Evolutionary conservation across 129 eudicot genomes (phyloP).

Genomic region (Pulicaria dysenterica): DNA sequence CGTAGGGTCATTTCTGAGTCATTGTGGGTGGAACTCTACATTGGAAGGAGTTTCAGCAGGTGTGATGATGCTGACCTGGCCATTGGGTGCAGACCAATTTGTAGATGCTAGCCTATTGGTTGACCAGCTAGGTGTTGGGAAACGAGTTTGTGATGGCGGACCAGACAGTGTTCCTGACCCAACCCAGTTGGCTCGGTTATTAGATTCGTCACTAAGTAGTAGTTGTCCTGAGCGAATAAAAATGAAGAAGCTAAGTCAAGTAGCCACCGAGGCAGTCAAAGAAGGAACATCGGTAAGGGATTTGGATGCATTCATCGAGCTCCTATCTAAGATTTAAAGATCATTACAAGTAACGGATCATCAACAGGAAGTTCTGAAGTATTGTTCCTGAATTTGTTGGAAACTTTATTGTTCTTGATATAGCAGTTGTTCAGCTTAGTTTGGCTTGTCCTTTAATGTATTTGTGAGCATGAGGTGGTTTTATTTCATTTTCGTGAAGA

Average conservation of each 20-base stretch:
- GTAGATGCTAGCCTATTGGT: conserved; percentile 45
- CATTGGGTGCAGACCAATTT: conserved; percentile 68
- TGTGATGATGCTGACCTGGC: conserved; percentile 65
- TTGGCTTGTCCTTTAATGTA: too few relatives aligned
- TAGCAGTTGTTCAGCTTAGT: too few relatives aligned
- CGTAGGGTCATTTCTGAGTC: conserved; percentile 60
- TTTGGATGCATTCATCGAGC: conserved; percentile 30
- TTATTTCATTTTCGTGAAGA: too few relatives aligned
- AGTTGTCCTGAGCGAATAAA: background rate
- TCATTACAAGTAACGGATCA: background rate
- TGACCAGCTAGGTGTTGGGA: conserved; percentile 55
- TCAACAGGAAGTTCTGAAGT: too few relatives aligned
- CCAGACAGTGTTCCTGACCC: conserved; percentile 38
- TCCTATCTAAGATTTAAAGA: conserved; percentile 22
- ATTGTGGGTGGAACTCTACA: conserved; percentile 68
- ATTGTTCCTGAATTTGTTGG: too few relatives aligned
- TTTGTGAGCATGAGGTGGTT: too few relatives aligned
- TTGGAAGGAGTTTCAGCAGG: conserved; percentile 53
- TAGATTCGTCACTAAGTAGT: conserved; percentile 29
- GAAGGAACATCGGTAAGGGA: conserved; percentile 42
- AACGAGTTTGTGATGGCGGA: conserved; percentile 53
- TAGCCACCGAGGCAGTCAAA: conserved; percentile 29
- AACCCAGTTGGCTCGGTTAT: conserved; percentile 39
- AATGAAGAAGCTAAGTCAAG: conserved; percentile 26
- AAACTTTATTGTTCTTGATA: too few relatives aligned